Evolutionary conservation across 352 stramenopile genomes (phyloP), one percentile per base, ranked within the genome.

Genomic region (Globisporangium paddicum): DNA sequence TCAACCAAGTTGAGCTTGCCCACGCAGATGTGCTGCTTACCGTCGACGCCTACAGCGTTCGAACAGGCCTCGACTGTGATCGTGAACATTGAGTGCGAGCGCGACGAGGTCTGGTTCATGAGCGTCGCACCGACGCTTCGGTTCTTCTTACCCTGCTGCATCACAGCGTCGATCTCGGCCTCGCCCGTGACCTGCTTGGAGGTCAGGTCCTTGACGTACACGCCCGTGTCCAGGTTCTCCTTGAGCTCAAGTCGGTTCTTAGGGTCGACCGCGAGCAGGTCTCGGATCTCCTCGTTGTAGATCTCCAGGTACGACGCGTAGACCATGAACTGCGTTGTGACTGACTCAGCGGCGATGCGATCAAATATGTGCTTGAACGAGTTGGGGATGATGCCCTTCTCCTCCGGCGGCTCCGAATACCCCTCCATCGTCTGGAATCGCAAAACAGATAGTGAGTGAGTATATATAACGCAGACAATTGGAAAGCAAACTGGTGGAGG

Each of bases 281-380:
- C 96, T 23, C 92, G 76, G 63, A 98, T 98, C 67, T 99, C 93
- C 77, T 99, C 96, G 65, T 98, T 98, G 77, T 99, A 99, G 65
- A 99, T 98, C 72, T 99, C 96, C 28, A 98, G 77, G 64, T 98
- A 98, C 9, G 85, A 97, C 40, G 95, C 88, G 35, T 94, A 83
- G 16, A 99, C 96, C 23, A 99, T 77, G 65, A 98, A 98, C 62
- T 98, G 95, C 49, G 97, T 96, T 62, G 96, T 95, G 37, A 89
- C 87, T 11, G 86, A 86, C 72, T 88, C 53, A 61, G 90, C 90
- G 5, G 82, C 79, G 35, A 91, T 75, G 56, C 88, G 87, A 58
- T 95, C 86, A 58, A 96, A 96, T 19, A 96, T 86, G 77, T 96
- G 87, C 47, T 91, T 89, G 64, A 96, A 94, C 35, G 83, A 93